A percentile compares a stretch with the other conserved stretches of the same genome.
These are phyloP conservation scores for Yamadazyma buinensis DNA, from an alignment of 1,139 yeast genomes.

Conservation along the genomic window DNA sequence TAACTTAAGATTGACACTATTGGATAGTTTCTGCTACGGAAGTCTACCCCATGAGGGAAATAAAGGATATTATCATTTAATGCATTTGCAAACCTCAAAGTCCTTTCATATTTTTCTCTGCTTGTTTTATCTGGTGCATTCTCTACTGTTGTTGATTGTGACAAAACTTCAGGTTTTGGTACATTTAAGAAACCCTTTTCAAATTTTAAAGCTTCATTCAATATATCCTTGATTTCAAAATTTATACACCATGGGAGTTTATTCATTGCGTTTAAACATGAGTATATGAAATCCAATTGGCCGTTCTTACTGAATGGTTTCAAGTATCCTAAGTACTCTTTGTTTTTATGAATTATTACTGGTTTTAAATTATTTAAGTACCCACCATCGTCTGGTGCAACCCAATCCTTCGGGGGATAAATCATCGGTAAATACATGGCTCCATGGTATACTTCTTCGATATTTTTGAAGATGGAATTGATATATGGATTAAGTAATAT, in stretches of 20 bases:
- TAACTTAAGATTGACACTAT: slow-evolving; percentile 34
- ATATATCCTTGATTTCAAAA: slow-evolving; percentile 19
- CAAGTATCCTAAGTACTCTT: slow-evolving; percentile 19
- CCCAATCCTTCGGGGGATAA: slow-evolving; percentile 38
- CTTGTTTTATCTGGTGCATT: background rate
- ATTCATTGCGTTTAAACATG: slow-evolving; percentile 29
- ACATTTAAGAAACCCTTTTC: slow-evolving; percentile 27
- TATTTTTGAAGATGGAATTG: slow-evolving; percentile 3
- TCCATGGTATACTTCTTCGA: slow-evolving; percentile 5
- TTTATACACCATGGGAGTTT: slow-evolving; percentile 37
- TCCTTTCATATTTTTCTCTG: slow-evolving; percentile 20
- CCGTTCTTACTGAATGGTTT: slow-evolving; percentile 28
- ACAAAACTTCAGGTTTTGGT: slow-evolving; percentile 17
- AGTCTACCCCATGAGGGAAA: slow-evolving; percentile 39
- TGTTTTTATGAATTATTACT: slow-evolving; percentile 20
- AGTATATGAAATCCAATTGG: slow-evolving; percentile 29
- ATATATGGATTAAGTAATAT: slow-evolving; percentile 11
- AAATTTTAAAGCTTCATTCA: slow-evolving; percentile 19
- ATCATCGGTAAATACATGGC: slow-evolving; percentile 32
- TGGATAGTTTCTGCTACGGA: slow-evolving; percentile 43
- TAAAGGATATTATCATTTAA: slow-evolving; percentile 28
- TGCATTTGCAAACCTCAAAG: slow-evolving; percentile 20
- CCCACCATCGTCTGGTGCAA: slow-evolving; percentile 33
- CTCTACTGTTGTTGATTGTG: slow-evolving; percentile 11
- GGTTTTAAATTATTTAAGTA: slow-evolving; percentile 25